A percentile compares a stretch with the other conserved stretches of the same genome.
Conservation (phyloP, 371 early-diverging fungal species). For the Mortierella sp. region DNA sequence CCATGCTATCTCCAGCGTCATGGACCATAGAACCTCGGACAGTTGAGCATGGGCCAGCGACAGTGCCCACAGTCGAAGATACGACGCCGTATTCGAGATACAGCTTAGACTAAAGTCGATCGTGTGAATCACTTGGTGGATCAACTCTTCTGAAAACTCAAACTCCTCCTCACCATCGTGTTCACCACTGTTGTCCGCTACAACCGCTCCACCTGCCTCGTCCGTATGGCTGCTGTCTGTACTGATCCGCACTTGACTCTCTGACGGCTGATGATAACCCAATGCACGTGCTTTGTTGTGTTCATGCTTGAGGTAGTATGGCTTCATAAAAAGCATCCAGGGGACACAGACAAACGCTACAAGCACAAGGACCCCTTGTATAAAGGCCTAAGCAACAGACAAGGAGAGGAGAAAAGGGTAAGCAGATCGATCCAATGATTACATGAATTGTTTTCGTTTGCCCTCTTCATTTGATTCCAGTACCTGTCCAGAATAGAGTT, state of each 20-base stretch:
- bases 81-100: constrained; percentile 99
- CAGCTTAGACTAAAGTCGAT: constrained; percentile 99
- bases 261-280: constrained; percentile 80
- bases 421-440: background rate
- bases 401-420: background rate
- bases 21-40: constrained; percentile 97
- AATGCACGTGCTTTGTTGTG: constrained; percentile 77
- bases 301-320: constrained; percentile 84
- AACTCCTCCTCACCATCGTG: constrained; percentile 70
- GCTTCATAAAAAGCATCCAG: constrained; percentile 99
- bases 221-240: constrained; percentile 52
- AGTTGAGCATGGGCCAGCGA: constrained; percentile 99
- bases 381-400: constrained; percentile 60
- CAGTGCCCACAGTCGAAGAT: constrained; percentile 99
- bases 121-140: constrained; percentile 98
- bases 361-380: constrained; percentile 89
- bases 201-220: constrained; percentile 53
- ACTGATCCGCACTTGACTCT: constrained; percentile 61
- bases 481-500: constrained; percentile 91
- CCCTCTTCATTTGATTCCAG: no score
- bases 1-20: constrained; percentile 86
- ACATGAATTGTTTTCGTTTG: no score
- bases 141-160: constrained; percentile 94
- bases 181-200: constrained; percentile 19
- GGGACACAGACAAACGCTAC: constrained; percentile 94